Conservation (phyloP, 176 grass and related monocot species). For the Zea luxurians region DNA sequence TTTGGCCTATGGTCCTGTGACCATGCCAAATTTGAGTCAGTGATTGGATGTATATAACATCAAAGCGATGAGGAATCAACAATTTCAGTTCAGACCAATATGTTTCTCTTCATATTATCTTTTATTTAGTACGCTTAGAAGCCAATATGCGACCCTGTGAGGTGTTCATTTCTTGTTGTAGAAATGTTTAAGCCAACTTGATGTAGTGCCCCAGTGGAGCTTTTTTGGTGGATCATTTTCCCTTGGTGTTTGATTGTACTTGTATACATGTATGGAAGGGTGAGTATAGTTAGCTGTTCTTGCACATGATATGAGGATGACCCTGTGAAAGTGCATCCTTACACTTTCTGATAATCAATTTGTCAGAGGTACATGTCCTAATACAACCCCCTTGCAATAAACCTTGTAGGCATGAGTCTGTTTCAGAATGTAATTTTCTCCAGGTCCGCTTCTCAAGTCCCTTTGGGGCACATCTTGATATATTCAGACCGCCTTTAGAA, state of each 20-base stretch:
- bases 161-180: not conserved
- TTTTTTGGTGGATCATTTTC: not conserved
- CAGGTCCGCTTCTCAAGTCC: conserved; percentile 27
- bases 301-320: not conserved
- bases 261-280: not conserved
- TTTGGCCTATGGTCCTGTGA: conserved; percentile 35
- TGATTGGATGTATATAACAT: conserved; percentile 55
- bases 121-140: too few relatives aligned
- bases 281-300: not conserved
- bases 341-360: not conserved
- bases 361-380: not conserved
- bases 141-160: not conserved
- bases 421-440: conserved; percentile 24
- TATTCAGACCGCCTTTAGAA: conserved; percentile 27
- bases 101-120: not conserved
- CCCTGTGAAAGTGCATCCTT: not conserved
- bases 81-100: conserved; percentile 24
- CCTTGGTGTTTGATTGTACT: not conserved
- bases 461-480: conserved; percentile 23
- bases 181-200: not conserved
- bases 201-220: not conserved
- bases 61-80: conserved; percentile 33
- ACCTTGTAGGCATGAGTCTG: not conserved
- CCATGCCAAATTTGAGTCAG: conserved; percentile 33
- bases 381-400: conserved; percentile 24